Evolutionary conservation across 169 alveolate genomes (phyloP), one percentile per base, ranked within the genome.

Genomic region (Plasmodium reichenowi): DNA sequence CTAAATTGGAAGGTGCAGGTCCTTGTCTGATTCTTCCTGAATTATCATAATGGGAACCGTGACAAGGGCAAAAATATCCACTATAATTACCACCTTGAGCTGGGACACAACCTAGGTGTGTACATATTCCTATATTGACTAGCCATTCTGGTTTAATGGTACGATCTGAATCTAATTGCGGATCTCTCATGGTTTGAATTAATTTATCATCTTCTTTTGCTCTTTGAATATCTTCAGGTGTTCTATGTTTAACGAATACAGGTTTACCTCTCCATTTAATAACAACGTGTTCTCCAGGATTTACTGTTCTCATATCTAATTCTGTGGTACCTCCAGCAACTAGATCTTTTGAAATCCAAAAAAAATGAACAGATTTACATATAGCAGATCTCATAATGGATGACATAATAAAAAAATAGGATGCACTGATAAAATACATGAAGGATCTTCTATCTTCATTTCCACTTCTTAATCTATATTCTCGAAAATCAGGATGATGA

Each of bases 61-160:
- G 98, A 90, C 98, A 96, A 32, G 98, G 98, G 80, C 98, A 96
- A 92, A 95, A 96, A 92, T 88, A 96, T 10, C 98, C 98, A 22
- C 93, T 92, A 64, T 92, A 96, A 74, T 92, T 93, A 66, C 98
- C 98, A 17, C 97, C 97, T 58, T 88, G 90, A 48, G 91, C 76
- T 2, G 98, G 98, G 45, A 96, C 91, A 64, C 98, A 96, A 6
- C 98, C 98, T 74, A 96, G 90, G 72, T 96, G 98, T 2, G 98
- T 96, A 80, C 98, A 96, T 8, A 95, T 94, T 9, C 95, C 98
- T 20, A 96, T 91, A 83, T 94, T 95, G 47, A 96, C 94, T 22
- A 96, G 91, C 98, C 98, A 96, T 62, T 96, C 97, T 0, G 98
- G 98, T 52, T 93, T 92, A 43, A 74, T 93, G 66, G 93, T 92